Evolutionary conservation across 164 flowering plant genomes (phyloP).

Genomic region (Piper betle): DNA sequence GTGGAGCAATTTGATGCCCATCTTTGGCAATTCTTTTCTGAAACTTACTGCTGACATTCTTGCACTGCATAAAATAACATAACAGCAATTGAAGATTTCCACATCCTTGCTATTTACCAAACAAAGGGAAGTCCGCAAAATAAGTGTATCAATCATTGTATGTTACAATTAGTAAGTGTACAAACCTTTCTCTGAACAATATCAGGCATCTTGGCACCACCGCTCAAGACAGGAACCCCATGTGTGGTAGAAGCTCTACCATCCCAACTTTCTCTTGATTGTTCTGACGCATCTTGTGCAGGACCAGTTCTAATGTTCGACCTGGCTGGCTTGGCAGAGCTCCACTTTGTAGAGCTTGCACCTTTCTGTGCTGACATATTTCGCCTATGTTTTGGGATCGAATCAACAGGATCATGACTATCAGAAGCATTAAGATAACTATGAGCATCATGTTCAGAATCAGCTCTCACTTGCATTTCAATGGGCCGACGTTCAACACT

Average conservation of each 20-base stretch:
- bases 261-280: slow-evolving; percentile 52
- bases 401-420: slow-evolving; percentile 42
- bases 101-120: neutral
- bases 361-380: slow-evolving; percentile 38
- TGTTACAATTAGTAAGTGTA: neutral
- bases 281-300: slow-evolving; percentile 37
- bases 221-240: slow-evolving; percentile 21
- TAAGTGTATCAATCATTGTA: neutral
- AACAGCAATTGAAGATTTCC: neutral
- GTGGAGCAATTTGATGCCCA: slow-evolving; percentile 75
- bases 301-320: slow-evolving; percentile 26
- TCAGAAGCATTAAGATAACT: slow-evolving; percentile 20
- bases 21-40: slow-evolving; percentile 78
- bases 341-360: slow-evolving; percentile 38
- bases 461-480: slow-evolving; percentile 38
- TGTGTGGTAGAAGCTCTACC: slow-evolving; percentile 24
- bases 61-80: slow-evolving; percentile 46
- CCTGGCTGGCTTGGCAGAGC: slow-evolving; percentile 41
- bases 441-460: slow-evolving; percentile 28
- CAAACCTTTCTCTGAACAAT: slow-evolving; percentile 70
- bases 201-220: slow-evolving; percentile 56
- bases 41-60: slow-evolving; percentile 72
- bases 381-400: slow-evolving; percentile 34
- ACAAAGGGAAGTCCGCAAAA: neutral
- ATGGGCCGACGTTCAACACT: slow-evolving; percentile 29